Percentiles rank a stretch among this genome's conserved stretches.
Evolutionary conservation across 352 stramenopile species (phyloP).

Genomic region (Phytophthora capsici): DNA sequence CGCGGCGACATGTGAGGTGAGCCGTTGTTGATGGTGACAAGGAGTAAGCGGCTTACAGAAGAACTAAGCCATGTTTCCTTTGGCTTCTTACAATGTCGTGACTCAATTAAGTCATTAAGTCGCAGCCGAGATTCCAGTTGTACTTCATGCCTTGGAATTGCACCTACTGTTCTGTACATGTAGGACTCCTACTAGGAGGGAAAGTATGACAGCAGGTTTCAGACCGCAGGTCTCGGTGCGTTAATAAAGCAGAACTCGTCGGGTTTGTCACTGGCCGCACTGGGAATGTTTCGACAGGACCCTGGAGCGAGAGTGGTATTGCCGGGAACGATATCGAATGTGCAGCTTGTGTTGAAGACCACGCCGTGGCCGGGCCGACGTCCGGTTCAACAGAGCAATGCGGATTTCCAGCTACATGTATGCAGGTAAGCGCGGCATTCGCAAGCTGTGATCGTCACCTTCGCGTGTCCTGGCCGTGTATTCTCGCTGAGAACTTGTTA

Average conservation of each 20-base stretch:
- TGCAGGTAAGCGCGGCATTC: not conserved
- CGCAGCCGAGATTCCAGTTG: slow-evolving; percentile 32
- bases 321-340: slow-evolving; percentile 4
- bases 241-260: slow-evolving; percentile 7
- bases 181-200: too few species aligned
- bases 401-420: not conserved
- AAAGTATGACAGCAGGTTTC: slow-evolving; percentile 7
- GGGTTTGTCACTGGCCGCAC: slow-evolving; percentile 22
- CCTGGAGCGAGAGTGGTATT: slow-evolving; percentile 22
- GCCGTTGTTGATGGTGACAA: slow-evolving; percentile 2
- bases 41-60: too few species aligned
- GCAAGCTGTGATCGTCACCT: not conserved
- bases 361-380: slow-evolving; percentile 11
- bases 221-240: slow-evolving; percentile 1
- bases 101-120: slow-evolving; percentile 10
- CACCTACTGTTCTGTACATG: too few species aligned
- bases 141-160: not conserved
- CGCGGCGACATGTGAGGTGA: slow-evolving; percentile 17
- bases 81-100: not conserved
- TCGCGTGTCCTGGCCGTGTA: slow-evolving; percentile 2
- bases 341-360: slow-evolving; percentile 16
- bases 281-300: slow-evolving; percentile 1
- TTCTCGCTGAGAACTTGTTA: slow-evolving; percentile 4
- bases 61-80: slow-evolving; percentile 15
- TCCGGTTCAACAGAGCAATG: not conserved